Conservation (phyloP, 2,329 filamentous ascomycete species). For the Colletotrichum plurivorum region DNA sequence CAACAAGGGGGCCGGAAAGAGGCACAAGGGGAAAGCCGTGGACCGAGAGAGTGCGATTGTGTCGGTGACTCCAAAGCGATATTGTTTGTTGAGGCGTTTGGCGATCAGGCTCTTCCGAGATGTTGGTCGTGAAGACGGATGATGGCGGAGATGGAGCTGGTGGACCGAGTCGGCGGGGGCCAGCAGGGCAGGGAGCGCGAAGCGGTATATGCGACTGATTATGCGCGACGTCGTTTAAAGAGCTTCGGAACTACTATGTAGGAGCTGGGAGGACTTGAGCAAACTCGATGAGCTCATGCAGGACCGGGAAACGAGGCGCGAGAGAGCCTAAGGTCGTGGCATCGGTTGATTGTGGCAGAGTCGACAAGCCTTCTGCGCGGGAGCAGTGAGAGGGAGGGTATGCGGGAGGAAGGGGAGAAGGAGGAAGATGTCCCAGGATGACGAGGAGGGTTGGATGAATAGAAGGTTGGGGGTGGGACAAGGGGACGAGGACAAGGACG, state of each 20-base stretch:
- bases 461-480: slow-evolving; percentile 20
- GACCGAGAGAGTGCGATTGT: not conserved
- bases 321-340: slow-evolving; percentile 27
- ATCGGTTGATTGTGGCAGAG: slow-evolving; percentile 37
- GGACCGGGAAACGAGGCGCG: slow-evolving; percentile 22
- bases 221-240: slow-evolving; percentile 25
- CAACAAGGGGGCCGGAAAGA: slow-evolving; percentile 7
- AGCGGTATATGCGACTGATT: slow-evolving; percentile 32
- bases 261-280: not conserved
- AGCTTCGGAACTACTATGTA: slow-evolving; percentile 5
- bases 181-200: slow-evolving; percentile 15
- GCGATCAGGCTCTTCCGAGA: slow-evolving; percentile 17
- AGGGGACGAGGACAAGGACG: slow-evolving; percentile 13
- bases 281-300: slow-evolving; percentile 24
- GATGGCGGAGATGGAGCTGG: slow-evolving; percentile 22
- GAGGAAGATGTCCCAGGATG: slow-evolving; percentile 29
- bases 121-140: slow-evolving; percentile 18
- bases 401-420: slow-evolving; percentile 36
- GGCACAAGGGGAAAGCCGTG: not conserved
- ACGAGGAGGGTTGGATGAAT: slow-evolving; percentile 30
- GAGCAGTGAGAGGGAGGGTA: slow-evolving; percentile 33
- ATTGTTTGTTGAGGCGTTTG: slow-evolving; percentile 13
- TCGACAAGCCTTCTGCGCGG: slow-evolving; percentile 13
- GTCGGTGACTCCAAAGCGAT: not conserved
- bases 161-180: slow-evolving; percentile 25